Base-by-base conservation (phyloP, 768 basidiomycete genomes). In the Tylopilus sp. region DNA sequence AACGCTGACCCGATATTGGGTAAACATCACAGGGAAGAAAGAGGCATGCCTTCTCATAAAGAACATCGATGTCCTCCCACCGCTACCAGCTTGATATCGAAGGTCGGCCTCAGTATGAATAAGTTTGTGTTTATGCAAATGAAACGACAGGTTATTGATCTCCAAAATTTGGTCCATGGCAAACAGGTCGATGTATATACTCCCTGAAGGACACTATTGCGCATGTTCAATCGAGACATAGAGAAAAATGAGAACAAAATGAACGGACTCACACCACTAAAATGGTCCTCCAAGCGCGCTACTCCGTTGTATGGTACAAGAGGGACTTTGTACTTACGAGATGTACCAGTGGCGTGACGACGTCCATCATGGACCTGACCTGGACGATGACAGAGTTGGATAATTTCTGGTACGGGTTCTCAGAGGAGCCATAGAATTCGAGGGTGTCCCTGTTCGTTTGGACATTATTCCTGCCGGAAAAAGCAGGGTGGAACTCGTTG, bases 221-320 rank as follows among this genome's bases (percentile, higher is more conserved):
- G n/a, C 12, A 3, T 6, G 8, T 47, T 20, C 6, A 31, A 20
- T 57, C 42, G 45, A 53, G 44, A 51, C 22, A 50, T 40, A 30
- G 35, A 35, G 44, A 30, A 31, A 31, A 31, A 43, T 9, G 7
- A 4, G 23, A 33, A 26, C 2, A 3, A 2, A 39, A 25, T 13
- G 13, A 48, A 4, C 11, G 21, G 11, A 68, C 76, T 50, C 52
- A 89, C 88, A 23, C 87, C 88, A 43, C 81, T 80, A 54, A 86
- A 90, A 69, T 95, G 91, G 0, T 91, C 91, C 65, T 95, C 93
- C 12, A 95, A 75, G 61, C 85, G 86, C 0, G 91, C 95, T 10
- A 88, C 92, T 2, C 91, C 93, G 43, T 86, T 83, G 61, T 86
- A 94, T 3, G 91, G 82, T 17, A 82, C 82, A 23, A 95, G 76